phyloP scores from a whole-genome alignment of 805 yeast genomes.

The Clavispora phyllophila region DNA sequence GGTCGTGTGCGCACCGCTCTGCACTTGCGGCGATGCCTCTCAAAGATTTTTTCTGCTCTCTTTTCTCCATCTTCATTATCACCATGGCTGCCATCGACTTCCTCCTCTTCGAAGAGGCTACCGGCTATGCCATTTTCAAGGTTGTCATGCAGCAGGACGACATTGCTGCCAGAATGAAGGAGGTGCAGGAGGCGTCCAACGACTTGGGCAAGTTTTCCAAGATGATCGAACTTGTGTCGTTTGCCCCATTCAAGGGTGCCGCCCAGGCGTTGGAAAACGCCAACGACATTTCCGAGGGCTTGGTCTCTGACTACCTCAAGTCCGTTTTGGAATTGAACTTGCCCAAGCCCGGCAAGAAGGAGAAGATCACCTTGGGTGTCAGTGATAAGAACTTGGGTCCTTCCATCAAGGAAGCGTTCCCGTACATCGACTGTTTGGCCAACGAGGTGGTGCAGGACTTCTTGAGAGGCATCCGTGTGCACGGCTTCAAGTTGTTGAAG shows the following conservation, averaged over 20 bases:
- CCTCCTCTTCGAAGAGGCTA: constrained; percentile 95
- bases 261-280: constrained; percentile 99
- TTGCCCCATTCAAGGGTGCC: constrained; percentile 98
- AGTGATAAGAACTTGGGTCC: constrained; percentile 96
- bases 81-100: constrained; percentile 75
- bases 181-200: constrained; percentile 85
- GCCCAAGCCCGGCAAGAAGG: constrained; percentile 70
- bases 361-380: constrained; percentile 73
- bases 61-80: constrained; percentile 1
- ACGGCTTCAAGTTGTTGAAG: constrained; percentile 83
- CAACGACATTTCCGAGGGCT: constrained; percentile 95
- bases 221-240: constrained; percentile 86
- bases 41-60: constrained; percentile 12
- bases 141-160: constrained; percentile 92
- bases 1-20: constrained; percentile 7
- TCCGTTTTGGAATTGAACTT: constrained; percentile 84
- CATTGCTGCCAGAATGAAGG: constrained; percentile 84
- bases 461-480: constrained; percentile 89
- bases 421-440: constrained; percentile 83
- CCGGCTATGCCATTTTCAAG: constrained; percentile 96
- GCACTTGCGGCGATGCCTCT: constrained; percentile 18
- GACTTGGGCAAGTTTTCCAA: constrained; percentile 87
- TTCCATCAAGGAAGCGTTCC: constrained; percentile 86
- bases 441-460: constrained; percentile 92
- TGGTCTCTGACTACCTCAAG: constrained; percentile 88